phyloP scores from a whole-genome alignment of 345 rosid species.

The Populus pruinosa region DNA sequence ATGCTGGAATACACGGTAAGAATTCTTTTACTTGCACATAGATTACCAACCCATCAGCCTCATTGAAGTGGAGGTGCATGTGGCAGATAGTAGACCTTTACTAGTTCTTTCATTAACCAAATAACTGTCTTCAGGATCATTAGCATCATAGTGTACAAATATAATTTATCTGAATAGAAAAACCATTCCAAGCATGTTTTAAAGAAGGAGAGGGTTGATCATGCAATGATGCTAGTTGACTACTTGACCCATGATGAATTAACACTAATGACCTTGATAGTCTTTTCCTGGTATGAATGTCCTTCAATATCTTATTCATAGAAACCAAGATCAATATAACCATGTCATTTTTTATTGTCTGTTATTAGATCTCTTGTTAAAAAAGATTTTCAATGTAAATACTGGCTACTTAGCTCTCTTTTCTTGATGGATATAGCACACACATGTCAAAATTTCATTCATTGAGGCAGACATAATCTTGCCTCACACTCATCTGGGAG shows the following conservation, averaged over 20 bases:
- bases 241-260: not conserved
- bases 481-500: not conserved
- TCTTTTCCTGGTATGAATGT: not conserved
- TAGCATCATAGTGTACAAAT: not conserved
- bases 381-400: not conserved
- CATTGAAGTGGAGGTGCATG: conserved; percentile 2
- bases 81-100: not conserved
- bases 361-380: not conserved
- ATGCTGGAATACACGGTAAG: conserved; percentile 94
- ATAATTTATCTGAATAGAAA: not conserved
- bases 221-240: not conserved
- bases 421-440: not conserved
- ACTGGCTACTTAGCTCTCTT: not conserved
- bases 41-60: not conserved
- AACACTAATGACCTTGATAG: not conserved
- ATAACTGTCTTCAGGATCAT: not conserved
- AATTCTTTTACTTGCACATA: not conserved
- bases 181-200: not conserved
- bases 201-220: not conserved
- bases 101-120: not conserved
- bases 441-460: not conserved
- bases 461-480: not conserved
- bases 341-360: not conserved
- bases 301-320: not conserved
- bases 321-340: not conserved